These are phyloP conservation scores for Lumnitzera littorea DNA, from an alignment of 345 rosid species.

Conservation along the genomic window DNA sequence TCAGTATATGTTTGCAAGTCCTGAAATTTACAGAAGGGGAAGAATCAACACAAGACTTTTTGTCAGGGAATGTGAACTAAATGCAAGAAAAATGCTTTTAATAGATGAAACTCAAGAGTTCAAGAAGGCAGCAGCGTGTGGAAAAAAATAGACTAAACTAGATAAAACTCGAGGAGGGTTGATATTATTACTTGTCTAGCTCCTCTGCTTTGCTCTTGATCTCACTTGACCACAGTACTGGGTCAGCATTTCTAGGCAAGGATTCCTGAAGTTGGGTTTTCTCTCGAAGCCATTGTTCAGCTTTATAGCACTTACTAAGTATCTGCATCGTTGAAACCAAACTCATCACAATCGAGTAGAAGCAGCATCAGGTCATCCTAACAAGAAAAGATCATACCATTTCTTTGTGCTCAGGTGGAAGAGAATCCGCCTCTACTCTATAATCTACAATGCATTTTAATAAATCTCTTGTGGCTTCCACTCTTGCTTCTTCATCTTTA, in stretches of 20 bases:
- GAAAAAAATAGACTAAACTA: not conserved
- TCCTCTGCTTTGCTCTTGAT: conserved; percentile 36
- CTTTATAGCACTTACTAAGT: conserved; percentile 35
- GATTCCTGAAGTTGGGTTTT: conserved; percentile 40
- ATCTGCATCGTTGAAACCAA: conserved; percentile 27
- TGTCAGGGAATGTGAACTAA: not conserved
- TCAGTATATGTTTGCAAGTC: conserved; percentile 24
- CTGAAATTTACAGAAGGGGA: conserved; percentile 20
- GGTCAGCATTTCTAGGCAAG: conserved; percentile 34
- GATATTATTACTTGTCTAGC: conserved; percentile 26
- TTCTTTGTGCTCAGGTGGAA: conserved; percentile 29
- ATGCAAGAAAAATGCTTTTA: no score
- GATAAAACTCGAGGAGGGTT: conserved; percentile 1
- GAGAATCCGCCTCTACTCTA: conserved; percentile 25
- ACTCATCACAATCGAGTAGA: not conserved
- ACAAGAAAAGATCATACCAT: conserved; percentile 17
- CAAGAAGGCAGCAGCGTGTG: not conserved
- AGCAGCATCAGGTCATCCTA: not conserved
- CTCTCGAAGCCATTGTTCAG: conserved; percentile 54
- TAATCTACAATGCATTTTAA: conserved; percentile 30
- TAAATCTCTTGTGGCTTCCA: conserved; percentile 33
- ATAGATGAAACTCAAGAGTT: not conserved
- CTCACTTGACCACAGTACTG: conserved; percentile 42
- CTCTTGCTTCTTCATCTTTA: conserved; percentile 49
- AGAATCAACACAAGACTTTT: not conserved